Percentiles rank a stretch among this genome's conserved stretches.
phyloP scores from a whole-genome alignment of 352 stramenopile genomes.

The Pythium phragmiticola region DNA sequence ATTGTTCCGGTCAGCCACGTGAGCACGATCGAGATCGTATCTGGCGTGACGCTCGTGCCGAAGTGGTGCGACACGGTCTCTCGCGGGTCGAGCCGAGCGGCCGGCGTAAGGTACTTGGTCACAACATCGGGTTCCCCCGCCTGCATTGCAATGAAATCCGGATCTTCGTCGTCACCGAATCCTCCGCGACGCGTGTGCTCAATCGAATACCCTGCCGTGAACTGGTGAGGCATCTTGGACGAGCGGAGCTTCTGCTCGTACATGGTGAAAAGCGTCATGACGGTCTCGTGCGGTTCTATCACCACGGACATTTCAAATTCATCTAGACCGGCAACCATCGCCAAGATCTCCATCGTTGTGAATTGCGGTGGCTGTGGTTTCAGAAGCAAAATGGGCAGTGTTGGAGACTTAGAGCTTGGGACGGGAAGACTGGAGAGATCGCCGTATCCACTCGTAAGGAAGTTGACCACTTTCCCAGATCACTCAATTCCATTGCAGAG shows the following conservation, averaged over 20 bases:
- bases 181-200: not conserved
- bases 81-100: not conserved
- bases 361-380: too few species aligned
- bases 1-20: too few species aligned
- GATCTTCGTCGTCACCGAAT: not conserved
- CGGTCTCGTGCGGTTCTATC: not conserved
- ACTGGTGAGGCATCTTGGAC: not conserved
- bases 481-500: too few species aligned
- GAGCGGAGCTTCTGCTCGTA: not conserved
- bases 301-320: not conserved
- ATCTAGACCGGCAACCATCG: not conserved
- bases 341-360: not conserved
- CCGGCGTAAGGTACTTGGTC: constrained; percentile 2
- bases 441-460: too few species aligned
- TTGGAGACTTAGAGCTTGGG: too few species aligned
- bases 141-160: not conserved
- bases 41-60: not conserved
- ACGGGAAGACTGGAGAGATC: too few species aligned
- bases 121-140: not conserved
- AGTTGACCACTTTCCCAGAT: too few species aligned
- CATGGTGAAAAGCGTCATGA: not conserved
- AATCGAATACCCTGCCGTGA: not conserved
- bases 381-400: too few species aligned
- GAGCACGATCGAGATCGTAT: too few species aligned
- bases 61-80: not conserved